Conservation (phyloP, 345 rosid species). For the Acer saccharum region DNA sequence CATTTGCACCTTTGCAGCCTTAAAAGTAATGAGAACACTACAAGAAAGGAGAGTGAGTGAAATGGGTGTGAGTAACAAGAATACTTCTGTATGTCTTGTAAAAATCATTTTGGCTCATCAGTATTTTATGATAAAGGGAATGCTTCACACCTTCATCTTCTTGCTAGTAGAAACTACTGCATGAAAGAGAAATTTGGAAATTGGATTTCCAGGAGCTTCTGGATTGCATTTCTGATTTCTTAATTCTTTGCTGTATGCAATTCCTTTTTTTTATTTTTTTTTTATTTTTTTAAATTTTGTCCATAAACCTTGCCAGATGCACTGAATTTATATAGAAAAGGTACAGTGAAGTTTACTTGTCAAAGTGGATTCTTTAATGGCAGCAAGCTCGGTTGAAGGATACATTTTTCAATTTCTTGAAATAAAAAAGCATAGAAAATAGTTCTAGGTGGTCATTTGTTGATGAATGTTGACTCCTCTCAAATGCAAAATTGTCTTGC, state of each 20-base stretch:
- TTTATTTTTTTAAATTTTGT: background rate
- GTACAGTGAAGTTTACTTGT: background rate
- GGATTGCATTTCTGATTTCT: background rate
- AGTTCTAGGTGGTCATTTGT: background rate
- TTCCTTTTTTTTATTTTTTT: no score
- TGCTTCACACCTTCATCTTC: background rate
- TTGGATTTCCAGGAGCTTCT: background rate
- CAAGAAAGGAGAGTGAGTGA: background rate
- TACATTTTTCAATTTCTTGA: background rate
- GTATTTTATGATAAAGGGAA: background rate
- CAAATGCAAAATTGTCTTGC: background rate
- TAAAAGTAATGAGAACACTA: background rate
- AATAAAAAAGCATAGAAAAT: background rate
- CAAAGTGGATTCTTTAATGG: background rate
- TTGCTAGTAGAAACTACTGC: background rate
- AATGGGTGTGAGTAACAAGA: background rate
- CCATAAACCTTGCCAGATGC: background rate
- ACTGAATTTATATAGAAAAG: background rate
- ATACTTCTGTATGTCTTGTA: background rate
- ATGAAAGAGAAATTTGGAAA: background rate
- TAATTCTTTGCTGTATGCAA: no score
- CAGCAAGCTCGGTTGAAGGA: background rate
- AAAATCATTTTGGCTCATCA: background rate
- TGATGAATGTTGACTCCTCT: background rate
- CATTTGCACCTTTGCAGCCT: background rate